These are phyloP conservation scores for Cornus controversa DNA, from an alignment of 148 eudicot species.

Conservation along the genomic window DNA sequence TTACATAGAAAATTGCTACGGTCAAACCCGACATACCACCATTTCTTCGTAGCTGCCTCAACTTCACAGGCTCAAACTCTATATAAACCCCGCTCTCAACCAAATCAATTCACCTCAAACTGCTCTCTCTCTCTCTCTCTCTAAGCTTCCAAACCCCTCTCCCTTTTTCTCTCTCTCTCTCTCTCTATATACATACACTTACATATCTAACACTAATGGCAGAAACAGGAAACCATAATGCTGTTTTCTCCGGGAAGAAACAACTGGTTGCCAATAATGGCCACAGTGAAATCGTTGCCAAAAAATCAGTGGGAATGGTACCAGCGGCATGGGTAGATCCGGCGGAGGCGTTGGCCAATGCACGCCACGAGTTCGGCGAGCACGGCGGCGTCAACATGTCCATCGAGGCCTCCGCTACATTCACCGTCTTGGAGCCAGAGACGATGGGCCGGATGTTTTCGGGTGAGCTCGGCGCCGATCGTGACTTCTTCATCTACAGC, in stretches of 20 bases:
- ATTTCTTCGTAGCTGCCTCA: too few relatives aligned
- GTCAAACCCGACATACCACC: too few relatives aligned
- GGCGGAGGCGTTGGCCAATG: constrained; percentile 52
- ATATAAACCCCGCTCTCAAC: too few relatives aligned
- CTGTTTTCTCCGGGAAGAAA: constrained; percentile 27
- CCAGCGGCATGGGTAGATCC: constrained; percentile 25
- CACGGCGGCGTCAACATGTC: constrained; percentile 99
- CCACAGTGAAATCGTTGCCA: constrained; percentile 21
- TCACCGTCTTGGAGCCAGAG: constrained; percentile 98
- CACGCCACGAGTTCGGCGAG: constrained; percentile 90
- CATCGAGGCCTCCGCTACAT: constrained; percentile 95
- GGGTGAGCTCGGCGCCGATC: constrained; percentile 87
- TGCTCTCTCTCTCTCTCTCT: too few relatives aligned
- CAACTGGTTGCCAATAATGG: constrained; percentile 25
- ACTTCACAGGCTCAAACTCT: too few relatives aligned
- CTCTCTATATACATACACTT: too few relatives aligned
- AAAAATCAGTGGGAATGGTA: constrained; percentile 5
- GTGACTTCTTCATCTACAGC: constrained; percentile 85
- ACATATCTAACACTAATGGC: constrained; percentile 17
- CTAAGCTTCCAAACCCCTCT: too few relatives aligned
- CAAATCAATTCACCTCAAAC: too few relatives aligned
- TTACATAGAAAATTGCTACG: too few relatives aligned
- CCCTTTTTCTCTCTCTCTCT: too few relatives aligned
- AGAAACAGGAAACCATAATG: constrained; percentile 8
- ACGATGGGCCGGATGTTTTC: constrained; percentile 75